Conservation (phyloP, 768 basidiomycete species). For the Lactarius sp. region DNA sequence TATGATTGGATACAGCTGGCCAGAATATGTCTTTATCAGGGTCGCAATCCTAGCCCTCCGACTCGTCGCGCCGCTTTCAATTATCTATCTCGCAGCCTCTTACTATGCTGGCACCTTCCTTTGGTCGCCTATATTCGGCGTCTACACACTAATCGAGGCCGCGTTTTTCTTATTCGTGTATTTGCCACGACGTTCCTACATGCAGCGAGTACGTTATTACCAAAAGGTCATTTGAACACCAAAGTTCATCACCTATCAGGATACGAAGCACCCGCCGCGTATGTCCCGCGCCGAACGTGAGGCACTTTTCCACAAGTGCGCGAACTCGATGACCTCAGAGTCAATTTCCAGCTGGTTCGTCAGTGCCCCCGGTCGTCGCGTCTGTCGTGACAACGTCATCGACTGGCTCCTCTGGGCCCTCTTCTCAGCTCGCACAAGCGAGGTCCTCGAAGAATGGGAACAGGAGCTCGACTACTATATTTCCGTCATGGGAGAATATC, state of each 20-base stretch:
- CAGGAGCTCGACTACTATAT: conserved; percentile 52
- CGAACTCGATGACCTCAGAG: conserved; percentile 25
- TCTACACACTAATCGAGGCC: conserved; percentile 41
- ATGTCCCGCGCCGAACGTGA: conserved; percentile 41
- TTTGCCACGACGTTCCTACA: conserved; percentile 39
- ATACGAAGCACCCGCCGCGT: conserved; percentile 35
- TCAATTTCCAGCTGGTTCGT: conserved; percentile 53
- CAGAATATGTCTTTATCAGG: conserved; percentile 53
- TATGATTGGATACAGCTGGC: conserved; percentile 34
- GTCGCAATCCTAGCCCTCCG: conserved; percentile 42
- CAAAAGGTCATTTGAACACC: too few species aligned
- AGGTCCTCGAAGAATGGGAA: conserved; percentile 37
- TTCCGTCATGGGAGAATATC: conserved; percentile 35
- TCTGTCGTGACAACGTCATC: conserved; percentile 45
- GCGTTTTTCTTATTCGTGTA: conserved; percentile 48
- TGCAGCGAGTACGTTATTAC: conserved; percentile 45
- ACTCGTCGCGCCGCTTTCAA: conserved; percentile 47
- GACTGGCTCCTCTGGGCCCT: conserved; percentile 68
- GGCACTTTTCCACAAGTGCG: conserved; percentile 47
- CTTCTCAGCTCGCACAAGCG: conserved; percentile 41
- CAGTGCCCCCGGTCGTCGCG: conserved; percentile 26
- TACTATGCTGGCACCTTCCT: conserved; percentile 30
- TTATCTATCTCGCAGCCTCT: conserved; percentile 34
- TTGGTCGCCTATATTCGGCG: conserved; percentile 31
- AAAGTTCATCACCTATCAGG: conserved; percentile 22